A percentile compares a stretch with the other conserved stretches of the same genome.
phyloP scores from a whole-genome alignment of 164 flowering plant species.

The Aristolochia fimbriata region DNA sequence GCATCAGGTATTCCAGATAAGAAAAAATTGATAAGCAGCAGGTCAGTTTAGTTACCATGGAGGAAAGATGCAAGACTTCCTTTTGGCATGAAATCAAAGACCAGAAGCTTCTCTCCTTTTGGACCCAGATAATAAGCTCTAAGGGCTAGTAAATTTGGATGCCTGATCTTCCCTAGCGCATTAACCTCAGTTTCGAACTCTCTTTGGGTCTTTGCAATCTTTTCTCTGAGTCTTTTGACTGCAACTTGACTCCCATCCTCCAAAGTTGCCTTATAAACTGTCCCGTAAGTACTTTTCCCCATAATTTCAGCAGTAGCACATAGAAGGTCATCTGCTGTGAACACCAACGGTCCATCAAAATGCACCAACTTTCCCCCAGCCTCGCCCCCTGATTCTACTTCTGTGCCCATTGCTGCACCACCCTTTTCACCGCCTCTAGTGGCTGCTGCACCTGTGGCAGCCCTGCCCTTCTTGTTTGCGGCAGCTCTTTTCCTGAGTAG shows the following conservation, averaged over 20 bases:
- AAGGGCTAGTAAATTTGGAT: conserved; percentile 66
- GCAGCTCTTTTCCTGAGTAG: conserved; percentile 46
- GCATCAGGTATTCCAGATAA: not conserved
- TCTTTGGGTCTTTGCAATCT: conserved; percentile 62
- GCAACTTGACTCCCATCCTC: conserved; percentile 87
- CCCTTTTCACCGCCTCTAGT: conserved; percentile 30
- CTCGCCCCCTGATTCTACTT: conserved; percentile 50
- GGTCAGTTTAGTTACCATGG: conserved; percentile 53
- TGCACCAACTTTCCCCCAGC: conserved; percentile 88
- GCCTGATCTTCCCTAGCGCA: conserved; percentile 69
- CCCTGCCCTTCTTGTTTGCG: conserved; percentile 21
- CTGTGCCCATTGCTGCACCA: conserved; percentile 23
- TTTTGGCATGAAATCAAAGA: conserved; percentile 79
- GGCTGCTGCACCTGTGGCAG: conserved; percentile 13
- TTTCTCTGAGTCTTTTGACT: conserved; percentile 90
- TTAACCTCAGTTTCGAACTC: conserved; percentile 80
- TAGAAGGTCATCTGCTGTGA: conserved; percentile 86
- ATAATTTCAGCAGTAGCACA: conserved; percentile 97
- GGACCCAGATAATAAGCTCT: conserved; percentile 95
- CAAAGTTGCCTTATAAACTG: conserved; percentile 84
- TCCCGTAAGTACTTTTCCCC: conserved; percentile 93
- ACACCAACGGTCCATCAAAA: conserved; percentile 82
- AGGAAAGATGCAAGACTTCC: conserved; percentile 93
- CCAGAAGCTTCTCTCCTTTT: conserved; percentile 96
- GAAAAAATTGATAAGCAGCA: not conserved